Evolutionary conservation across 768 basidiomycete genomes (phyloP).

Genomic region (Pholiota conissans): DNA sequence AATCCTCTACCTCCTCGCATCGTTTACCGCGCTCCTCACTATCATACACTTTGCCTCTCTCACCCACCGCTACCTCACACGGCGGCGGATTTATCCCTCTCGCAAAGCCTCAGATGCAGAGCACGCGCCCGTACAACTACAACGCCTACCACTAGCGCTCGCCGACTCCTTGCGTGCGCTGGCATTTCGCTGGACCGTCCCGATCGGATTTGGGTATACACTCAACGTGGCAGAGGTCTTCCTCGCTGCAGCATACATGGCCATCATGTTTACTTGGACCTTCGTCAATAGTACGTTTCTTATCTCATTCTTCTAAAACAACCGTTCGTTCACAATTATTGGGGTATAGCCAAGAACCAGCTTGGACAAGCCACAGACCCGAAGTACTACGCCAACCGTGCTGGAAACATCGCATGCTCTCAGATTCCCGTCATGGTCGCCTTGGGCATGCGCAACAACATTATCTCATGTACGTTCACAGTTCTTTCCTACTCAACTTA

Average conservation of each 20-base stretch:
- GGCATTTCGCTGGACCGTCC: conserved; percentile 36
- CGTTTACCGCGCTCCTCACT: conserved; percentile 40
- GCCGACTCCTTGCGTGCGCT: conserved; percentile 34
- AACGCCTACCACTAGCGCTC: conserved; percentile 31
- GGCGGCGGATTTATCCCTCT: conserved; percentile 2
- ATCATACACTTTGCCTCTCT: conserved; percentile 32
- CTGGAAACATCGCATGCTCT: conserved; percentile 41
- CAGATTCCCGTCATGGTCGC: conserved; percentile 58
- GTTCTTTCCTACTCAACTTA: too few relatives aligned
- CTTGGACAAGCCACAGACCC: conserved; percentile 33
- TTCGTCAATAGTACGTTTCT: conserved; percentile 35
- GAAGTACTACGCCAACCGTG: conserved; percentile 40
- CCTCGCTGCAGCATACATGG: conserved; percentile 36
- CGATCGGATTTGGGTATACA: conserved; percentile 34
- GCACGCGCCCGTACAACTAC: conserved; percentile 15
- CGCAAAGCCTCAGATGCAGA: conserved; percentile 1
- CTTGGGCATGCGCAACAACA: conserved; percentile 62
- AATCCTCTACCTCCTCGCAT: conserved; percentile 41
- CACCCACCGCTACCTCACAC: conserved; percentile 17
- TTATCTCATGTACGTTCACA: conserved; percentile 37
- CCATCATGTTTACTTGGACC: conserved; percentile 35
- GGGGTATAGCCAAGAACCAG: conserved; percentile 32
- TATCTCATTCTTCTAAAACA: neutral
- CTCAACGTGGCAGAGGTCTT: conserved; percentile 42
- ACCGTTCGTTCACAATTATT: neutral